Conservation (phyloP, 768 basidiomycete genomes). For the Hortiboletus campestris region DNA sequence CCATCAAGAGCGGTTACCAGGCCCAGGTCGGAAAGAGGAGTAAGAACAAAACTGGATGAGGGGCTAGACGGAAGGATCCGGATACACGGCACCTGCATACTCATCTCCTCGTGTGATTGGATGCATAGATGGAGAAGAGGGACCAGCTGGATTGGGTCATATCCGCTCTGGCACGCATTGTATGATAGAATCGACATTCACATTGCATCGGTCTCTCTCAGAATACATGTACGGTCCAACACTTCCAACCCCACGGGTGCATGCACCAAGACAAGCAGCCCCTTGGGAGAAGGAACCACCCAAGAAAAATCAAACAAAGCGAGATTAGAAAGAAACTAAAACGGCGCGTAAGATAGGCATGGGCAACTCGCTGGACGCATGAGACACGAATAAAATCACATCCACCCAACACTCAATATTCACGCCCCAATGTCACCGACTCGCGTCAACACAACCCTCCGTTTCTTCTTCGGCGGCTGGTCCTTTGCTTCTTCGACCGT, state of each 20-base stretch:
- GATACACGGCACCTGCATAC: background rate
- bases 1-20: conserved; percentile 99
- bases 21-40: conserved; percentile 90
- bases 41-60: conserved; percentile 72
- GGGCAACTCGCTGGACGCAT: background rate
- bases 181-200: conserved; percentile 4
- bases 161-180: conserved; percentile 6
- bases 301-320: conserved; percentile 9
- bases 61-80: conserved; percentile 31
- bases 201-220: conserved; percentile 23
- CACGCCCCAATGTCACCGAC: conserved; percentile 53
- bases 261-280: conserved; percentile 7
- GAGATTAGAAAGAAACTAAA: conserved; percentile 16
- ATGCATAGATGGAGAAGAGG: background rate
- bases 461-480: conserved; percentile 83
- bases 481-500: conserved; percentile 23
- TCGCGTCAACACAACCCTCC: conserved; percentile 72
- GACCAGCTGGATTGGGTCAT: background rate
- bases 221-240: conserved; percentile 21
- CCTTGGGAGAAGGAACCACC: background rate
- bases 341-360: conserved; percentile 14
- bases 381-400: conserved; percentile 5
- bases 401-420: background rate
- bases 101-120: background rate
- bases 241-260: conserved; percentile 1